phyloP scores from a whole-genome alignment of 164 flowering plant species.

The Annona squamosa region DNA sequence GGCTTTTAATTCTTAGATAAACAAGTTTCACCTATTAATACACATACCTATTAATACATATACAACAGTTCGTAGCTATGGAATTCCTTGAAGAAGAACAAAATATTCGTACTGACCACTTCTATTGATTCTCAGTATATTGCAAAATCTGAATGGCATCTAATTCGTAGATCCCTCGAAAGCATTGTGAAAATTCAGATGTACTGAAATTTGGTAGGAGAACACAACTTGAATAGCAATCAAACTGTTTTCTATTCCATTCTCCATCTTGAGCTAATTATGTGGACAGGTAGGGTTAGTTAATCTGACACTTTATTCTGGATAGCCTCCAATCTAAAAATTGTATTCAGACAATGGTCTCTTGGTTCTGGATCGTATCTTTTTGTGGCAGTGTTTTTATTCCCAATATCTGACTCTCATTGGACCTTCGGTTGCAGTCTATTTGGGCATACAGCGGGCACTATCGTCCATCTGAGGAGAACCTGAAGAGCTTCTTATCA shows the following conservation, averaged over 20 bases:
- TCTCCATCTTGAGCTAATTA: not conserved
- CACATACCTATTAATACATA: too few relatives aligned
- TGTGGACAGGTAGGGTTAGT: not conserved
- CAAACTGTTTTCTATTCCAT: not conserved
- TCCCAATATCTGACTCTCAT: not conserved
- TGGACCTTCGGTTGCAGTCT: conserved; percentile 35
- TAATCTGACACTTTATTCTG: too few relatives aligned
- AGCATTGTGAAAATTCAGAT: not conserved
- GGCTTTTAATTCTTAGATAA: too few relatives aligned
- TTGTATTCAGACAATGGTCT: too few relatives aligned
- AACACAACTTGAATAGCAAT: not conserved
- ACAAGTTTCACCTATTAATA: too few relatives aligned
- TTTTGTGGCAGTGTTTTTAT: not conserved
- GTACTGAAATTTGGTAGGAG: not conserved
- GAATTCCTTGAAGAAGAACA: not conserved
- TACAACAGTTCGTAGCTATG: not conserved
- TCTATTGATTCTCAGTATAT: not conserved
- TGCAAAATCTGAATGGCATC: not conserved
- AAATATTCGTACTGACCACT: not conserved
- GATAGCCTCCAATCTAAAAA: too few relatives aligned
- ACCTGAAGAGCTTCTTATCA: conserved; percentile 43
- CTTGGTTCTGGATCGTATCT: too few relatives aligned
- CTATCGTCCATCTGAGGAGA: conserved; percentile 77
- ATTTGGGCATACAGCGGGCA: conserved; percentile 94
- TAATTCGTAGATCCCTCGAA: not conserved